Evolutionary conservation across 257 asterid species (phyloP).

Genomic region (Solanum pinnatisectum): DNA sequence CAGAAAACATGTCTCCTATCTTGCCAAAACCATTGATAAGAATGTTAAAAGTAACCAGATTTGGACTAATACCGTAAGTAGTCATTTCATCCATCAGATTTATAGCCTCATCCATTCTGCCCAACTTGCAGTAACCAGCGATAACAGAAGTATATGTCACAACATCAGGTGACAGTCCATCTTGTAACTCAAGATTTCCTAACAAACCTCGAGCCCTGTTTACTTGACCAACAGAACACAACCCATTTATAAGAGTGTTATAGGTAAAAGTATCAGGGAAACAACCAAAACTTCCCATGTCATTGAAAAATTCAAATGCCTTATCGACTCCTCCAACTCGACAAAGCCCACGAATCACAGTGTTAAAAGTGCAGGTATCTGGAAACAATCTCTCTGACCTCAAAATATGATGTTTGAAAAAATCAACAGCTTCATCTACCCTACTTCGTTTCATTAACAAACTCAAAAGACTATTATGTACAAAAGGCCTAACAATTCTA

Average conservation of each 20-base stretch:
- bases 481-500: slow-evolving; percentile 36
- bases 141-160: slow-evolving; percentile 73
- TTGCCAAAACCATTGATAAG: slow-evolving; percentile 78
- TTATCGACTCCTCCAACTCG: slow-evolving; percentile 38
- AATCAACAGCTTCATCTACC: slow-evolving; percentile 59
- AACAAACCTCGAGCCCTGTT: slow-evolving; percentile 52
- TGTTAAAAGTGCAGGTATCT: slow-evolving; percentile 66
- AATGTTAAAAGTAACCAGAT: slow-evolving; percentile 46
- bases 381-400: slow-evolving; percentile 43
- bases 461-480: slow-evolving; percentile 56
- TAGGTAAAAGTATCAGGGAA: slow-evolving; percentile 55
- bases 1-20: slow-evolving; percentile 55
- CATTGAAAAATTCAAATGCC: slow-evolving; percentile 56
- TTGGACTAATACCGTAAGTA: slow-evolving; percentile 45
- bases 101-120: slow-evolving; percentile 48
- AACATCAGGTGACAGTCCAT: slow-evolving; percentile 51
- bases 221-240: slow-evolving; percentile 51
- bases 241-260: slow-evolving; percentile 62
- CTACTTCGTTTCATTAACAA: slow-evolving; percentile 32
- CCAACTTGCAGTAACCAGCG: slow-evolving; percentile 67
- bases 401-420: slow-evolving; percentile 52
- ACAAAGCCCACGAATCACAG: slow-evolving; percentile 71
- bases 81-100: slow-evolving; percentile 56
- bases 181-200: slow-evolving; percentile 37
- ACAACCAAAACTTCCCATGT: slow-evolving; percentile 54